These are phyloP conservation scores for Linnemannia hyalina DNA, from an alignment of 192 early-diverging fungal genomes.

Conservation along the genomic window DNA sequence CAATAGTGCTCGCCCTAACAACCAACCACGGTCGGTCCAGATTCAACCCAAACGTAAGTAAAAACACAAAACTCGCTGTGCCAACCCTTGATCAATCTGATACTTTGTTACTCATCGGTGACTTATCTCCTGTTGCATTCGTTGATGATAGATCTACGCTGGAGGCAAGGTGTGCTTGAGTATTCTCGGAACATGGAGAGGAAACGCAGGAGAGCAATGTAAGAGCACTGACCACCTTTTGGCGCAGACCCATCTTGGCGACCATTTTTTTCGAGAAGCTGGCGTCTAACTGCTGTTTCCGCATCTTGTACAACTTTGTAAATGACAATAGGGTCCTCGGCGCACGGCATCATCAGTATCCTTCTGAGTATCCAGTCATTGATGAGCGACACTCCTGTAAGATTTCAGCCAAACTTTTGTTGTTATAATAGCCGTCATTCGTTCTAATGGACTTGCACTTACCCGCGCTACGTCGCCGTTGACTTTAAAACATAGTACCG, in stretches of 20 bases:
- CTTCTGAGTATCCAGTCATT: constrained; percentile 73
- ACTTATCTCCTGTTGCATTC: not conserved
- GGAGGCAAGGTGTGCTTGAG: constrained; percentile 71
- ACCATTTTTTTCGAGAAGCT: not conserved
- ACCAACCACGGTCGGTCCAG: constrained; percentile 62
- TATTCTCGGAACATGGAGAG: constrained; percentile 75
- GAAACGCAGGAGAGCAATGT: constrained; percentile 67
- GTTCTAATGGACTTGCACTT: not conserved
- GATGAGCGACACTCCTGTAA: constrained; percentile 67
- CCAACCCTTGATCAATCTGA: not conserved
- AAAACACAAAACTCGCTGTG: not conserved
- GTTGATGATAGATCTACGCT: constrained; percentile 37
- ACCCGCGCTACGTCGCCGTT: not conserved
- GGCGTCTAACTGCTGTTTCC: too few relatives aligned
- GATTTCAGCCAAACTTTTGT: not conserved
- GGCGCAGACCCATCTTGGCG: not conserved
- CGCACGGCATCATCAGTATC: constrained; percentile 72
- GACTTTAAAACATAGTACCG: constrained; percentile 52
- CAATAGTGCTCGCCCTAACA: constrained; percentile 65
- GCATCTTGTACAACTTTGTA: not conserved
- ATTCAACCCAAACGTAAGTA: constrained; percentile 76
- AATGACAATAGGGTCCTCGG: constrained; percentile 57
- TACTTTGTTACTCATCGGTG: not conserved
- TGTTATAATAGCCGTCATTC: too few relatives aligned
- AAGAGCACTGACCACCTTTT: constrained; percentile 16